These are phyloP conservation scores for Teunomyces atbi DNA, from an alignment of 805 yeast genomes.

Conservation along the genomic window DNA sequence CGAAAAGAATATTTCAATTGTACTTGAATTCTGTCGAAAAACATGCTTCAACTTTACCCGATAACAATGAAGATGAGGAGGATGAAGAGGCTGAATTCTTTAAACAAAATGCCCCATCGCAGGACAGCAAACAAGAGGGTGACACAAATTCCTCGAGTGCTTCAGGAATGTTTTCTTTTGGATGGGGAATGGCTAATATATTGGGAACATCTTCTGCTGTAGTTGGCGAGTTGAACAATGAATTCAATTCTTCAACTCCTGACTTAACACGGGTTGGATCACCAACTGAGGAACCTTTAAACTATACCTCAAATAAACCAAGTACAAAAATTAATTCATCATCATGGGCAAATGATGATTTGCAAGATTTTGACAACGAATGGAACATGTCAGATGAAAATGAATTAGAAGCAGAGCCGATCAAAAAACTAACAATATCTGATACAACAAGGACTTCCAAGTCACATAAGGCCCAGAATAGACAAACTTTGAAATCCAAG, in stretches of 20 bases:
- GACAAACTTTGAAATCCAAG: slow-evolving; percentile 5
- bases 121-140: not conserved
- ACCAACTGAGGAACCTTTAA: slow-evolving; percentile 18
- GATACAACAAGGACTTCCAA: slow-evolving; percentile 1
- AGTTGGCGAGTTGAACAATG: slow-evolving; percentile 35
- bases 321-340: slow-evolving; percentile 4
- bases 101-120: slow-evolving; percentile 21
- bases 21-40: slow-evolving; percentile 45
- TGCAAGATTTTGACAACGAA: slow-evolving; percentile 20
- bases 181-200: slow-evolving; percentile 39
- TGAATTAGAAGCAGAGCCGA: slow-evolving; percentile 8
- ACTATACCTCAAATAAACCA: not conserved
- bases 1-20: slow-evolving; percentile 62
- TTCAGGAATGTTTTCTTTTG: slow-evolving; percentile 20
- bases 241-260: slow-evolving; percentile 37
- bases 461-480: slow-evolving; percentile 3
- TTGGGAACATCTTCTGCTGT: slow-evolving; percentile 29
- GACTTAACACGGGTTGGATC: slow-evolving; percentile 30
- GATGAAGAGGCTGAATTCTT: slow-evolving; percentile 39
- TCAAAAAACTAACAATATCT: not conserved
- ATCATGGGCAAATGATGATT: slow-evolving; percentile 14
- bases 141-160: slow-evolving; percentile 7
- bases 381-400: slow-evolving; percentile 19
- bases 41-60: slow-evolving; percentile 35
- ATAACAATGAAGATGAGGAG: slow-evolving; percentile 36